A percentile compares a stretch with the other conserved stretches of the same genome.
These are phyloP conservation scores for Cytospora paraplurivora DNA, from an alignment of 2,329 filamentous ascomycete genomes.

Conservation along the genomic window DNA sequence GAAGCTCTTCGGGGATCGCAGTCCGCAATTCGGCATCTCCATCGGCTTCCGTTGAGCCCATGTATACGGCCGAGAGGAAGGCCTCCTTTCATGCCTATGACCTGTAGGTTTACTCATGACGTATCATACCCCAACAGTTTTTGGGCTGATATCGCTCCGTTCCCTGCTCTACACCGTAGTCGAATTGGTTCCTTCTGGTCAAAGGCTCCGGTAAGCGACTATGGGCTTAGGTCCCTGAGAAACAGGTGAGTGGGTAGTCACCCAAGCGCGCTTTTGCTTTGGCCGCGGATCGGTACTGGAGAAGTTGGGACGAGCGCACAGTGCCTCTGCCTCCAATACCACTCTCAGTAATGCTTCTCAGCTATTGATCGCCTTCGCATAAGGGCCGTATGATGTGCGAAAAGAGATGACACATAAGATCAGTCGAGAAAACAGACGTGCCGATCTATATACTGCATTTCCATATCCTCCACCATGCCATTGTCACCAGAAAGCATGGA, in stretches of 20 bases:
- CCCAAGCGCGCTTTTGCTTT: background rate
- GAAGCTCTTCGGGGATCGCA: conserved; percentile 42
- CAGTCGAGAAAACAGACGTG: background rate
- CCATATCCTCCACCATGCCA: background rate
- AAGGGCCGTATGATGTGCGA: conserved; percentile 1
- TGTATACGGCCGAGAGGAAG: conserved; percentile 46
- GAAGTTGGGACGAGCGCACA: background rate
- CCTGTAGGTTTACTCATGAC: conserved; percentile 2
- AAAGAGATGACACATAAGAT: background rate
- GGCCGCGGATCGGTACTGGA: conserved; percentile 4
- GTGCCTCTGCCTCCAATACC: background rate
- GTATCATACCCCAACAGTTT: background rate
- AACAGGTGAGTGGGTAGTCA: background rate
- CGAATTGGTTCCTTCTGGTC: background rate
- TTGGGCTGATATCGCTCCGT: background rate
- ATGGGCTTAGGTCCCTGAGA: background rate
- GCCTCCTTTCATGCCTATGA: conserved; percentile 39
- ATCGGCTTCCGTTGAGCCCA: conserved; percentile 43
- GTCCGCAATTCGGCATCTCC: conserved; percentile 43
- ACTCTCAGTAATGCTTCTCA: background rate
- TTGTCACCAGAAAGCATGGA: background rate
- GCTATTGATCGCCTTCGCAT: background rate
- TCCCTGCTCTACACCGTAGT: background rate
- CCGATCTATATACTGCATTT: conserved; percentile 5
- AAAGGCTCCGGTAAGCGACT: background rate